Evolutionary conservation across 495 filamentous ascomycete genomes (phyloP).

Genomic region (Aspergillus haitiensis): DNA sequence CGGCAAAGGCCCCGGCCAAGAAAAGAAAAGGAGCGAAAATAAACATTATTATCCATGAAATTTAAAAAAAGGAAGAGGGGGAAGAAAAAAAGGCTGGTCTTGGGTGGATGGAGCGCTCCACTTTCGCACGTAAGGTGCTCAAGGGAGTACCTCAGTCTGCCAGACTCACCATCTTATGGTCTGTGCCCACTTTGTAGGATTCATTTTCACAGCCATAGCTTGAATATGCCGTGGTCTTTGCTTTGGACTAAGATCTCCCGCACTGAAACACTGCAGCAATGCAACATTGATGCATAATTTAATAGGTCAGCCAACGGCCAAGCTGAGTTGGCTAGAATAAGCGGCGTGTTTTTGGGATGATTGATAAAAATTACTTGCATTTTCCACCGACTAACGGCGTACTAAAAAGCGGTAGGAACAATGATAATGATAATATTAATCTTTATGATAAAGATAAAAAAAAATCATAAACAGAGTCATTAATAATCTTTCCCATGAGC

Average conservation of each 20-base stretch:
- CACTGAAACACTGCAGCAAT: not conserved
- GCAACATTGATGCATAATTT: not conserved
- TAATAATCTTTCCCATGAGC: too few relatives aligned
- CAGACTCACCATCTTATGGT: not conserved
- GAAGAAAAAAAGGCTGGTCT: too few relatives aligned
- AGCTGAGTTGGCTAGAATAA: not conserved
- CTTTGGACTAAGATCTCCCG: slow-evolving; percentile 7
- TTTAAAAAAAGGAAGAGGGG: too few relatives aligned
- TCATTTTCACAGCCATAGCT: slow-evolving; percentile 2
- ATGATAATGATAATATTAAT: too few relatives aligned
- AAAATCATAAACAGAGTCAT: too few relatives aligned
- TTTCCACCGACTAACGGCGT: not conserved
- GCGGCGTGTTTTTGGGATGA: not conserved
- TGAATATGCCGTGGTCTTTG: slow-evolving; percentile 11
- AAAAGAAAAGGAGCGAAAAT: too few relatives aligned
- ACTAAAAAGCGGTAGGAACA: too few relatives aligned
- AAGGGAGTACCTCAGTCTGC: not conserved
- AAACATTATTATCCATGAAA: too few relatives aligned
- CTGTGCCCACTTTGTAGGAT: not conserved
- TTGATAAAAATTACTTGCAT: not conserved
- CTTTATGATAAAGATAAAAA: too few relatives aligned
- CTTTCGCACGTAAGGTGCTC: too few relatives aligned
- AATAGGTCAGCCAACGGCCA: not conserved
- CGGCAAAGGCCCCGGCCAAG: too few relatives aligned
- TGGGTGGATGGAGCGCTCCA: too few relatives aligned